phyloP scores from a whole-genome alignment of 148 eudicot species.

The Rhododendron williamsianum region DNA sequence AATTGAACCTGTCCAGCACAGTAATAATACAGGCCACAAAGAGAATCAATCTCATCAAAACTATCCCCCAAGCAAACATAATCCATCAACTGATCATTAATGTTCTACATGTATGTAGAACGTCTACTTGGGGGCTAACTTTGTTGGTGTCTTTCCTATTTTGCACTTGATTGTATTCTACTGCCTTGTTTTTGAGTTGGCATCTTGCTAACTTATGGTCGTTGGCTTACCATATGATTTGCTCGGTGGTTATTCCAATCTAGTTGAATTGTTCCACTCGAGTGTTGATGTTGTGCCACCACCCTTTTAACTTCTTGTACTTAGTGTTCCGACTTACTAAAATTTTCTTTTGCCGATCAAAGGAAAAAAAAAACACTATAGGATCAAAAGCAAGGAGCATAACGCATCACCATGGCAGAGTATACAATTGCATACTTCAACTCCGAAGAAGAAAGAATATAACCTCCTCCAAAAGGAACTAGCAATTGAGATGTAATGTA shows the following conservation, averaged over 20 bases:
- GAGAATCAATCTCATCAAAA: neutral
- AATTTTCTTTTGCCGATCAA: neutral
- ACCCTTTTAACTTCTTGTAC: neutral
- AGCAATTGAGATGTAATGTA: neutral
- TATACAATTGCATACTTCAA: constrained; percentile 76
- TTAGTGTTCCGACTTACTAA: neutral
- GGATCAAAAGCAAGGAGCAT: neutral
- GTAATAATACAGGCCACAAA: neutral
- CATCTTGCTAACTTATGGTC: neutral
- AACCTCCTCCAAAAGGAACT: constrained; percentile 85
- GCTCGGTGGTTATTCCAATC: neutral
- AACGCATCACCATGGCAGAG: neutral
- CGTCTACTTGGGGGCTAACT: neutral
- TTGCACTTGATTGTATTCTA: neutral
- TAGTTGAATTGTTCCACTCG: neutral
- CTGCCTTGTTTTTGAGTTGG: neutral
- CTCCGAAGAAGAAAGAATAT: constrained; percentile 68
- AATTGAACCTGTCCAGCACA: neutral
- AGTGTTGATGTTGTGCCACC: neutral
- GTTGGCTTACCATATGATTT: neutral
- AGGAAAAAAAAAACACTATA: neutral
- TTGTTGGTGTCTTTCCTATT: neutral
- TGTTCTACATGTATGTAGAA: neutral
- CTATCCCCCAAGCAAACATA: neutral
- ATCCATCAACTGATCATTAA: neutral